phyloP scores from a whole-genome alignment of 2,329 filamentous ascomycete species.

The Cordyceps pruinosa region DNA sequence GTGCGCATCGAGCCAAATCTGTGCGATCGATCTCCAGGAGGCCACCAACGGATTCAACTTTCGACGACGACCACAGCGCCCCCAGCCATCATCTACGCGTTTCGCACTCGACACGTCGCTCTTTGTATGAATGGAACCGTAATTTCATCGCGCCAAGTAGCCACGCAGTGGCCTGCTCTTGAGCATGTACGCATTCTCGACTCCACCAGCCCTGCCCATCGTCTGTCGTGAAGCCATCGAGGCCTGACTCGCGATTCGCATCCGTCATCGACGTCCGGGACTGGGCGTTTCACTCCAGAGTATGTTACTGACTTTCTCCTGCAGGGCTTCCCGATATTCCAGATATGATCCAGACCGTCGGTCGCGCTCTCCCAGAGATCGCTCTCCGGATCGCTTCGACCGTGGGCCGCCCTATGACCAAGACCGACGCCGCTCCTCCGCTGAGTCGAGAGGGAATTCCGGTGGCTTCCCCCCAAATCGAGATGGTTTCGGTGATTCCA shows the following conservation, averaged over 20 bases:
- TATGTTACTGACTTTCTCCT: slow-evolving; percentile 4
- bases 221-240: slow-evolving; percentile 1
- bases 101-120: background rate
- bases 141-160: slow-evolving; percentile 14
- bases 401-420: slow-evolving; percentile 51
- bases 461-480: slow-evolving; percentile 55
- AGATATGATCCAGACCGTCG: slow-evolving; percentile 58
- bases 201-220: background rate
- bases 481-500: slow-evolving; percentile 49
- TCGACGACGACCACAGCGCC: background rate
- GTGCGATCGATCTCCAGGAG: slow-evolving; percentile 12
- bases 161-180: slow-evolving; percentile 18
- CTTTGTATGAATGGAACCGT: slow-evolving; percentile 17
- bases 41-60: background rate
- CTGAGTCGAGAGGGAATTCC: slow-evolving; percentile 49
- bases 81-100: background rate
- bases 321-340: slow-evolving; percentile 48
- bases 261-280: background rate
- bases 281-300: background rate
- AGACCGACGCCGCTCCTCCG: slow-evolving; percentile 63
- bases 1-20: slow-evolving; percentile 8
- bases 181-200: slow-evolving; percentile 18
- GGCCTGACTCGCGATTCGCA: background rate
- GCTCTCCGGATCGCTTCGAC: slow-evolving; percentile 62
- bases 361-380: slow-evolving; percentile 60